Evolutionary conservation across 2,329 filamentous ascomycete genomes (phyloP), one percentile per base, ranked within the genome.

Genomic region (Alternaria dauci): DNA sequence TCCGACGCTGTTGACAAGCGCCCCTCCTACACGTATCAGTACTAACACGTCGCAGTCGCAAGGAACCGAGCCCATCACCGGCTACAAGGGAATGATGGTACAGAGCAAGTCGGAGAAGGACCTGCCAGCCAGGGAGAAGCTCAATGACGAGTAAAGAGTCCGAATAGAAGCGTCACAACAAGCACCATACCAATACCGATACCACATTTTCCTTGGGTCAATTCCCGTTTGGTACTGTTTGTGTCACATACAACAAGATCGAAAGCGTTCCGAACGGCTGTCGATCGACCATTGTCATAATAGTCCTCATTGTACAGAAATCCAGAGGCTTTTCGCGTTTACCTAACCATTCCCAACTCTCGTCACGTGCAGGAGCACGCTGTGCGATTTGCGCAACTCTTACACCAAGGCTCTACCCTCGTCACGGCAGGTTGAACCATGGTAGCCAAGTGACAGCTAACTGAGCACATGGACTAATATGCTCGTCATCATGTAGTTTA

Each of bases 301-400:
- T 78, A 76, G 74, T 74, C 70, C 66, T 73, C 71, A 67, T 56
- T 78, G 74, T 76, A 77, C 74, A 76, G 72, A 75, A 75, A 76
- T 71, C 63, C 70, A 75, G 70, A 76, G 73, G 69, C 72, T 71
- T 74, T 73, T 71, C 61, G 64, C 66, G 59, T 71, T 65, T 63
- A 52, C 59, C 61, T 50, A 55, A 51, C 52, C 47, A 47, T 50
- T 68, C 59, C 53, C 62, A 60, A 55, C 59, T 69, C 63, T 61
- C 56, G 59, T 65, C 32, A 52, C 65, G 62, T 65, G 51, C 62
- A 44, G 58, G 58, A 55, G 56, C 61, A 64, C 63, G 52, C 36
- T 70, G 67, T 71, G 73, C 58, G 51, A 44, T 55, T 62, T 66
- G 66, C 36, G 56, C 65, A 62, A 55, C 57, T 68, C 63, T 67